These are phyloP conservation scores for Terana coerulea DNA, from an alignment of 768 basidiomycete species.

Conservation along the genomic window DNA sequence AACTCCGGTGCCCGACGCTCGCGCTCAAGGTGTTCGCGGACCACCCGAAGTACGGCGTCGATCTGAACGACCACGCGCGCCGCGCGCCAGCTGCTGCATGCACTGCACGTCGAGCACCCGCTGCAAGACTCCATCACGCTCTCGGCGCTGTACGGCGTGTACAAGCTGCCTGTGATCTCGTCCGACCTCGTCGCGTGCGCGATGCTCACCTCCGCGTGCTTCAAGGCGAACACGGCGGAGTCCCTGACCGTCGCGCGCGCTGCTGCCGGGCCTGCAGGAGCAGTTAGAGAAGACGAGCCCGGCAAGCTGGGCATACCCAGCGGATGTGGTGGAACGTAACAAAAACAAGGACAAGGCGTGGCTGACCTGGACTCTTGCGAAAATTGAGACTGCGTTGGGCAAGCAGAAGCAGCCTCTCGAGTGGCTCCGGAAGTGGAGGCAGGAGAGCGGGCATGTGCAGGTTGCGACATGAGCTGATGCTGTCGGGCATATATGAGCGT, in stretches of 20 bases:
- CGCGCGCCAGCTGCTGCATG: constrained; percentile 55
- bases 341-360: constrained; percentile 34
- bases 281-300: constrained; percentile 24
- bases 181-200: constrained; percentile 55
- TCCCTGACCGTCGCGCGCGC: constrained; percentile 38
- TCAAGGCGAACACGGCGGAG: constrained; percentile 34
- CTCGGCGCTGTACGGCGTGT: constrained; percentile 50
- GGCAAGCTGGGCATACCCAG: constrained; percentile 9
- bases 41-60: constrained; percentile 56
- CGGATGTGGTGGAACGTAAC: constrained; percentile 21
- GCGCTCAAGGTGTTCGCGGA: constrained; percentile 61
- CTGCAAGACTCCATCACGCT: constrained; percentile 46
- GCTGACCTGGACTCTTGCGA: constrained; percentile 33
- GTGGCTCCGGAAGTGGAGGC: constrained; percentile 27
- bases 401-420: constrained; percentile 23
- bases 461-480: constrained; percentile 4
- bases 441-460: constrained; percentile 21
- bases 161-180: constrained; percentile 49
- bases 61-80: constrained; percentile 42
- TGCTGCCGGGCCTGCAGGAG: constrained; percentile 39
- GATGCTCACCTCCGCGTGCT: constrained; percentile 54
- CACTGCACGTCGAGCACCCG: constrained; percentile 44
- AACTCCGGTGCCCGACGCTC: constrained; percentile 50
- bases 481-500: neutral
- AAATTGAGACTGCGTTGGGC: constrained; percentile 31